Conservation (phyloP, 805 yeast species). For the Barnettozyma vustinii region DNA sequence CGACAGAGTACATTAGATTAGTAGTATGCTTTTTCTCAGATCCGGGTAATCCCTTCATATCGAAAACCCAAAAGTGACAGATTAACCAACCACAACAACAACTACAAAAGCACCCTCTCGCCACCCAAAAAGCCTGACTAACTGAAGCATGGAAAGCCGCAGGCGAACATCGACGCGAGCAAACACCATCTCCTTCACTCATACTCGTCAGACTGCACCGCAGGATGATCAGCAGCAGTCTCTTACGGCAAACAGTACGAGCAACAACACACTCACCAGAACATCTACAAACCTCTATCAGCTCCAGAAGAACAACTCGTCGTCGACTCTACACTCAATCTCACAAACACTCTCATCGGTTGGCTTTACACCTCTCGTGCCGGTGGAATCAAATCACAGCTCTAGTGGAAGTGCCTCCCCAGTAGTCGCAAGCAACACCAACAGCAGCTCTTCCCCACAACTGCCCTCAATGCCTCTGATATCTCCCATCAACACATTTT, state of each 20-base stretch:
- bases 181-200: conserved; percentile 25
- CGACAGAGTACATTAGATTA: too few species aligned
- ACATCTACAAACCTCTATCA: conserved; percentile 1
- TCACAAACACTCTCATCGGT: conserved; percentile 24
- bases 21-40: too few species aligned
- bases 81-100: too few species aligned
- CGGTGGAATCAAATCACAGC: conserved; percentile 2
- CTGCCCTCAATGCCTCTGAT: background rate
- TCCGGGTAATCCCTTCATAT: too few species aligned
- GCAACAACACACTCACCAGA: background rate
- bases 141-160: background rate
- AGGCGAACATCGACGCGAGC: conserved; percentile 23
- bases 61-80: too few species aligned
- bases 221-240: background rate
- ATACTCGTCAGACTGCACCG: conserved; percentile 12
- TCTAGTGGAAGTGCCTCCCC: background rate
- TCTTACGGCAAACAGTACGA: background rate
- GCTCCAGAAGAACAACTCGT: conserved; percentile 12
- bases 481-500: background rate
- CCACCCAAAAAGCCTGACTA: background rate
- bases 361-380: conserved; percentile 21
- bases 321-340: conserved; percentile 22
- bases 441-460: background rate
- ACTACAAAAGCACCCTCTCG: too few species aligned
- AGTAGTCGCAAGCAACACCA: background rate